Evolutionary conservation across 176 grass and related monocot species (phyloP), one percentile per base, ranked within the genome.

Genomic region (Avena sativa): DNA sequence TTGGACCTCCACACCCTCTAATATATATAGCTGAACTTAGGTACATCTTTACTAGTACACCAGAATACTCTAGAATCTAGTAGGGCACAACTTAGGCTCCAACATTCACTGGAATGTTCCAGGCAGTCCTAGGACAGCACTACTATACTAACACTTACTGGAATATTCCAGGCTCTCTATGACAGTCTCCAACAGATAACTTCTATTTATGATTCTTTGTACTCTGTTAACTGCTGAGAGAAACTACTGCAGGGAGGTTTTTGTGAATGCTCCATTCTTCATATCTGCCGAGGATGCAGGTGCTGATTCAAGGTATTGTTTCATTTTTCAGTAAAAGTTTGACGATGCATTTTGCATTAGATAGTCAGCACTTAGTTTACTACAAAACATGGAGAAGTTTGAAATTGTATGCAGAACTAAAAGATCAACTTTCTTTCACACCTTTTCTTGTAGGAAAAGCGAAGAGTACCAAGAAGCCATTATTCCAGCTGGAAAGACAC

Each of bases 211-310:
- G 5, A 34, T 77, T 38, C 7, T 80, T 62, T 19, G 60, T 21
- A 53, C 61, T 84, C 48, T 57, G 12, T 78, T 10, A 83, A 47
- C 60, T 79, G 53, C 86, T 44, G 71, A 44, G 69, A 48, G 8
- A 83, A 70, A 52, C 71, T 43, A 73, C 64, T 94, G 58, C 87
- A 99, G 97, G 49, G 94, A 92, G 84, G 97, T 99, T 7, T 97
- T 97, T 89, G 88, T 88, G 84, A 97, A 99, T 71, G 95, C 97
- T 9, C 97, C 97, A 85, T 99, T 99, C 78, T 99, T 99, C 83
- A 97, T 99, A 81, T 94, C 89, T 8, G 97, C 97, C 17, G 94
- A 99, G 77, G 97, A 99, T 71, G 94, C 97, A 46, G 89, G 94
- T 83, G 89, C 92, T 87, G 89, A 93, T 32, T 83, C 83, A 87